A percentile compares a stretch with the other conserved stretches of the same genome.
phyloP scores from a whole-genome alignment of 305 asterid species.

The Striga hermonthica region DNA sequence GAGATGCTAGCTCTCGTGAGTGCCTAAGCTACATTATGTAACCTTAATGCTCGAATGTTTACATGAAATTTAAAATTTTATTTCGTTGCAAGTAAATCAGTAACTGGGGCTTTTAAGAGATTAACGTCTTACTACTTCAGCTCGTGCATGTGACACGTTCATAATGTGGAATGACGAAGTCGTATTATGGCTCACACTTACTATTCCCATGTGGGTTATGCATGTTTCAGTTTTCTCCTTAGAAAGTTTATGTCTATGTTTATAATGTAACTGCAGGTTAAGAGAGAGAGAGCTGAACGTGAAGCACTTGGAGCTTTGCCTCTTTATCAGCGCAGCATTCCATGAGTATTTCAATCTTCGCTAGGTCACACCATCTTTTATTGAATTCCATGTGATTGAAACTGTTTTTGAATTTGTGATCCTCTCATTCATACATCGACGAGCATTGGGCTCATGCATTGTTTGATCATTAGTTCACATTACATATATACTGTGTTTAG shows the following conservation, averaged over 20 bases:
- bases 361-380: constrained; percentile 1
- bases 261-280: constrained; percentile 47
- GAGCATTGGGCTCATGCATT: constrained; percentile 24
- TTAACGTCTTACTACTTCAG: neutral
- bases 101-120: too few species aligned
- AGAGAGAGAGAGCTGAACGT: constrained; percentile 77
- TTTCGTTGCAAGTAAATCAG: too few species aligned
- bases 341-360: constrained; percentile 38
- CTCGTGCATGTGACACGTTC: neutral
- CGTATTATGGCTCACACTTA: neutral
- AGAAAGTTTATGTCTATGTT: constrained; percentile 3
- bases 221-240: neutral
- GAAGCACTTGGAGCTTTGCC: constrained; percentile 77
- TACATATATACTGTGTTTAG: constrained; percentile 11
- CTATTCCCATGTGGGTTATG: neutral
- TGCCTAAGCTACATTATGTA: constrained; percentile 18
- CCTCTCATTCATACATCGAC: constrained; percentile 11
- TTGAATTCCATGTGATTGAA: constrained; percentile 21
- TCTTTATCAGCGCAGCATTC: constrained; percentile 75
- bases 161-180: neutral
- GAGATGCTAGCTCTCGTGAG: constrained; percentile 83
- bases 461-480: constrained; percentile 16
- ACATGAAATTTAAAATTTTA: neutral
- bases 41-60: neutral
- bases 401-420: constrained; percentile 24